Percentiles rank a stretch among this genome's conserved stretches.
These are phyloP conservation scores for Sarcocystis neurona DNA, from an alignment of 169 alveolate genomes.

Conservation along the genomic window DNA sequence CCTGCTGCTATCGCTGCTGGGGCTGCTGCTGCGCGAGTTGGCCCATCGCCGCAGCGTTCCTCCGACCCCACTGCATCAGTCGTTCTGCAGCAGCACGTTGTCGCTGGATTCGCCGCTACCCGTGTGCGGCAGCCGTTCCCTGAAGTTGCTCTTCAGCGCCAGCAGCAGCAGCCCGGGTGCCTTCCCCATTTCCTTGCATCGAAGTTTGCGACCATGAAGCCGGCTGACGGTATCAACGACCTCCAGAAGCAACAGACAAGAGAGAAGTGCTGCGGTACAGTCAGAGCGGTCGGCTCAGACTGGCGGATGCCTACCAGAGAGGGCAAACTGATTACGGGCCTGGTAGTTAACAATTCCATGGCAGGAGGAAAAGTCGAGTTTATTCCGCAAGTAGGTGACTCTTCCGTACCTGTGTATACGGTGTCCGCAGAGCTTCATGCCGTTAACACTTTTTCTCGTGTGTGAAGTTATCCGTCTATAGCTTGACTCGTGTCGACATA, in stretches of 20 bases:
- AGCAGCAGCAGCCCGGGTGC: not conserved
- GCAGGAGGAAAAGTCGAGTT: constrained; percentile 47
- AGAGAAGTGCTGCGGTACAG: not conserved
- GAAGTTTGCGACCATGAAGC: not conserved
- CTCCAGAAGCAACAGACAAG: not conserved
- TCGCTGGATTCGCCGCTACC: not conserved
- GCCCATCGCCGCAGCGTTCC: too few relatives aligned
- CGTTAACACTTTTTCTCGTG: too few relatives aligned
- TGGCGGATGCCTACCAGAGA: constrained; percentile 57
- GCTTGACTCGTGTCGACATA: too few relatives aligned
- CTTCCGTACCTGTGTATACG: too few relatives aligned
- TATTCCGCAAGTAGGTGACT: constrained; percentile 55
- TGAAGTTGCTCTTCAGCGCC: not conserved
- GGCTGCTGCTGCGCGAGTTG: too few relatives aligned
- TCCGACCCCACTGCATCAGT: too few relatives aligned
- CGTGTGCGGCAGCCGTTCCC: not conserved
- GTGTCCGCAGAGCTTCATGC: too few relatives aligned
- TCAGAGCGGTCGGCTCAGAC: constrained; percentile 31
- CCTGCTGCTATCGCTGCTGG: too few relatives aligned
- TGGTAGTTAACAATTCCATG: constrained; percentile 52
- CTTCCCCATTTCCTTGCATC: not conserved
- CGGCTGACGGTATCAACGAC: not conserved
- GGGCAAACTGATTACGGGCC: constrained; percentile 55
- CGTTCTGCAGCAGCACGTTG: not conserved
- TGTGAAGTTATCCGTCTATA: too few relatives aligned